Percentiles rank a stretch among this genome's conserved stretches.
These are phyloP conservation scores for Suillus sp. DNA, from an alignment of 768 basidiomycete genomes.

Conservation along the genomic window DNA sequence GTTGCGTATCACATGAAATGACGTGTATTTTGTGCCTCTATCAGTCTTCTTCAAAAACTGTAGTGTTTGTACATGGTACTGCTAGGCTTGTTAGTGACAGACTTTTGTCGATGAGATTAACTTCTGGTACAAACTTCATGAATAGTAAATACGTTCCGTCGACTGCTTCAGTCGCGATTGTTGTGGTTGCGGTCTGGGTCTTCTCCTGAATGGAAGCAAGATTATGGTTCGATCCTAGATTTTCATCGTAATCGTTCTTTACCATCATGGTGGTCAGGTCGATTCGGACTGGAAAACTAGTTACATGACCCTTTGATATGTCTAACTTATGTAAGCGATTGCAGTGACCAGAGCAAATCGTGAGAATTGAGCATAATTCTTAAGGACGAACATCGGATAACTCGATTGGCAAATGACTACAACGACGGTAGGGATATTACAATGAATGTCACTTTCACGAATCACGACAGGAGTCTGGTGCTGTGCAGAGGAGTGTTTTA, in stretches of 20 bases:
- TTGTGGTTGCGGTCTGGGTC: neutral
- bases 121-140: neutral
- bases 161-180: neutral
- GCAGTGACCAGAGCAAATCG: too few species aligned
- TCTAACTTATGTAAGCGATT: neutral
- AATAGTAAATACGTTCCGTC: neutral
- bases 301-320: neutral
- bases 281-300: neutral
- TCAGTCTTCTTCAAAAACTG: neutral
- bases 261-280: neutral
- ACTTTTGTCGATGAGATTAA: neutral
- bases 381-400: too few species aligned
- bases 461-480: too few species aligned
- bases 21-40: neutral
- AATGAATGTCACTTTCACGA: too few species aligned
- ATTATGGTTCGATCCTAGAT: neutral
- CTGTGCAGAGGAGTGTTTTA: too few species aligned
- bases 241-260: neutral
- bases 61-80: neutral
- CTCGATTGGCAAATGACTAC: too few species aligned
- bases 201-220: neutral
- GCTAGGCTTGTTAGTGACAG: neutral
- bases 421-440: too few species aligned
- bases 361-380: too few species aligned
- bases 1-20: neutral